Base-by-base conservation (phyloP, 148 eudicot genomes). In the Rhododendron kiyosumense region DNA sequence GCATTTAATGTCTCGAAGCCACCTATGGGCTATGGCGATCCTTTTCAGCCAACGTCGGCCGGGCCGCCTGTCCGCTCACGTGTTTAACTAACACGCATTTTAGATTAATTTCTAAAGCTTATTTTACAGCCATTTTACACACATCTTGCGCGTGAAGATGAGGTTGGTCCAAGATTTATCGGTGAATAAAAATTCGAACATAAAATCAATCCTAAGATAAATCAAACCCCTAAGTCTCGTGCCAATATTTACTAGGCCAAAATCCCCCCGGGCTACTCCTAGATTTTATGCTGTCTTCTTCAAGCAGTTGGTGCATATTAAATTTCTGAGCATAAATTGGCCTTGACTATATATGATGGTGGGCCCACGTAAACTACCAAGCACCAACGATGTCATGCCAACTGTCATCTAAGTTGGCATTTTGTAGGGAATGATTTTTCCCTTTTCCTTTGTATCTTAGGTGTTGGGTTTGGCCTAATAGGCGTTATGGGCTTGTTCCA, bases 141-240 rank as follows among this genome's bases (percentile, higher is more conserved):
- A 8, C 7, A 38, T 38, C 0, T 51, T 51, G 0, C 0, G 0
- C 15, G 0, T 13, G 17, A 2, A 13, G 2, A 51, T 0, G 1
- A 51, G 4, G 15, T 51, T 17, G 0, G 17, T 13, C 17, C 54
- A 13, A 51, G 0, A 46, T 46, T 14, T 15, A 14, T 18, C 0
- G 3, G 18, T 52, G 18, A 52, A 15, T 0, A 15, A 14, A 52
- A 49, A 2, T 49, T 51, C 0, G 1, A 52, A 51, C 52, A 13
- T 13, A 14, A 14, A 14, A 52, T 52, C 18, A 14, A 52, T 52
- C 18, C 0, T 51, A 51, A 0, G 17, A 51, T 51, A 12, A 51
- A 12, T 51, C 0, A 18, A 54, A 54, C 5, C 6, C 1, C 57
- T 13, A 3, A 3, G 1, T 52, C 61, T 54, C 17, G 22, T 54